Conservation (phyloP, 768 basidiomycete genomes). For the Epithele typhae region DNA sequence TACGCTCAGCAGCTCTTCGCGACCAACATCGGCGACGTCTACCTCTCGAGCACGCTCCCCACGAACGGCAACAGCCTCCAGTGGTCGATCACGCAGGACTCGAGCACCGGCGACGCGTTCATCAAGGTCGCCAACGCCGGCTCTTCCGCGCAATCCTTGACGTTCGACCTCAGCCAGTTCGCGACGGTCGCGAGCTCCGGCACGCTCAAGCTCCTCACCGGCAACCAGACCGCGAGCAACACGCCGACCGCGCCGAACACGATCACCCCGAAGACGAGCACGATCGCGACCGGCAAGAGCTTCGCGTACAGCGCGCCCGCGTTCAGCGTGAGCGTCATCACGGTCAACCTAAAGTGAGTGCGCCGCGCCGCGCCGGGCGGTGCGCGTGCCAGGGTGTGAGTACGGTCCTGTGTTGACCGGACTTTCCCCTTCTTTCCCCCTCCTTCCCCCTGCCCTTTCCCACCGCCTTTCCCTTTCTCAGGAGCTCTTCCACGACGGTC, state of each 20-base stretch:
- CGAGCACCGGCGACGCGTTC: conserved; percentile 37
- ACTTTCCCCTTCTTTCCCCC: no score
- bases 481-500: no score
- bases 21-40: conserved; percentile 55
- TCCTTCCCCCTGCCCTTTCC: no score
- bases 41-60: conserved; percentile 60
- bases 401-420: no score
- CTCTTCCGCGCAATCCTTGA: conserved; percentile 33
- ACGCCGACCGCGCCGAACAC: conserved; percentile 45
- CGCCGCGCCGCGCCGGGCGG: no score
- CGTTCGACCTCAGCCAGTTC: conserved; percentile 51
- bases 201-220: conserved; percentile 46
- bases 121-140: conserved; percentile 64
- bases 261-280: conserved; percentile 42
- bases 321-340: conserved; percentile 37
- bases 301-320: conserved; percentile 54
- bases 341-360: conserved; percentile 15
- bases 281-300: conserved; percentile 42
- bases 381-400: no score
- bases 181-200: conserved; percentile 39
- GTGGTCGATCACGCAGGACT: conserved; percentile 52
- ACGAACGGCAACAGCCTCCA: conserved; percentile 41
- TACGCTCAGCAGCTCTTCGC: conserved; percentile 53
- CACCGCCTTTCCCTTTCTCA: no score
- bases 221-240: conserved; percentile 48